Percentiles rank a stretch among this genome's conserved stretches.
These are phyloP conservation scores for Micractinium sp. DNA, from an alignment of 139 green algal genomes.

Conservation along the genomic window DNA sequence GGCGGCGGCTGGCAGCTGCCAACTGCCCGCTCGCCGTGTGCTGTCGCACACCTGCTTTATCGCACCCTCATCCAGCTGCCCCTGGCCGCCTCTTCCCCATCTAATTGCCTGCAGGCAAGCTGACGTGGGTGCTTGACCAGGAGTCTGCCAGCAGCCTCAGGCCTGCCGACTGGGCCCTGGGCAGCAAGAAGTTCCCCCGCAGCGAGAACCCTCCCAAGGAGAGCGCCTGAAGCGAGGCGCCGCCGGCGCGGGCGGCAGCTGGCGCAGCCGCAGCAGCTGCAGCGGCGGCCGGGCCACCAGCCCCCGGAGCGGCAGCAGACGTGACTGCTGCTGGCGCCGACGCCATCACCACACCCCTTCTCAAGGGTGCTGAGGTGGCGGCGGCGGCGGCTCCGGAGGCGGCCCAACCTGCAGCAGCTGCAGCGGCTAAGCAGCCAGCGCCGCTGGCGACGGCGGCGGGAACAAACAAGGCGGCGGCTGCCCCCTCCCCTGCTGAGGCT, in stretches of 20 bases:
- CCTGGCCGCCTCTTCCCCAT: constrained; percentile 47
- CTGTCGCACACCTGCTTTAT: background rate
- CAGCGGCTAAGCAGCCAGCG: background rate
- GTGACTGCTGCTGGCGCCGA: background rate
- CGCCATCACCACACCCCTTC: background rate
- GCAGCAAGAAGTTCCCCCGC: constrained; percentile 73
- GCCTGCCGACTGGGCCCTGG: constrained; percentile 69
- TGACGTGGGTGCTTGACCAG: constrained; percentile 66
- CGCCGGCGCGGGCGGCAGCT: background rate
- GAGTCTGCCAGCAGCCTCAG: constrained; percentile 65
- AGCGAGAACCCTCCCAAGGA: constrained; percentile 42
- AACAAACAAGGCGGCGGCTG: background rate
- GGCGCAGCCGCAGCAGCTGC: background rate
- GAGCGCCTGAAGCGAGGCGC: constrained; percentile 10
- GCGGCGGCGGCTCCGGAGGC: background rate
- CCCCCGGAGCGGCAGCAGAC: background rate
- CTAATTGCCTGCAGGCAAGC: constrained; percentile 21
- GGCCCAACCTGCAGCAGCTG: background rate
- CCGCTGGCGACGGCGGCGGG: background rate
- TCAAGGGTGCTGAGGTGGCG: background rate
- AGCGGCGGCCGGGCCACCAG: background rate
- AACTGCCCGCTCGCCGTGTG: background rate
- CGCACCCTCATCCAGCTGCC: background rate
- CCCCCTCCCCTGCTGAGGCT: background rate
- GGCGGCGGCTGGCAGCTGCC: constrained; percentile 30